These are phyloP conservation scores for Sclerotinia subarctica DNA, from an alignment of 2,329 filamentous ascomycete species.

Conservation along the genomic window DNA sequence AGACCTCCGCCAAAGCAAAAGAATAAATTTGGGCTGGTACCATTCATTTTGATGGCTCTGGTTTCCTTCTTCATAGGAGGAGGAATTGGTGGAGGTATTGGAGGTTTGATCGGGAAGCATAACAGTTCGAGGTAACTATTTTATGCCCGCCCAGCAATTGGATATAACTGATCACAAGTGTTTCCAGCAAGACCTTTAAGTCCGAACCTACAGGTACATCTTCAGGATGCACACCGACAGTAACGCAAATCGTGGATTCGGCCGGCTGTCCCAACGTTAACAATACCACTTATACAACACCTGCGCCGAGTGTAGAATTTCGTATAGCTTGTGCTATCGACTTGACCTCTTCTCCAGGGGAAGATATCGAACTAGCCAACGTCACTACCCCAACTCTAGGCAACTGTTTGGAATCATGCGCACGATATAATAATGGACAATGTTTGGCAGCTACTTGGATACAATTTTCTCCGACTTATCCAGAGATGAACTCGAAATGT, in stretches of 20 bases:
- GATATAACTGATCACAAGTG: neutral
- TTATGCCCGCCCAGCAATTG: neutral
- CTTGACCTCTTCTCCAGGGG: constrained; percentile 11
- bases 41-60: constrained; percentile 20
- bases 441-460: constrained; percentile 31
- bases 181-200: constrained; percentile 2
- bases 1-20: constrained; percentile 7
- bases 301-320: constrained; percentile 23
- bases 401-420: constrained; percentile 27
- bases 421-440: constrained; percentile 21
- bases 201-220: constrained; percentile 12
- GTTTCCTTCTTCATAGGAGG: constrained; percentile 26
- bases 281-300: constrained; percentile 24
- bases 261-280: constrained; percentile 29
- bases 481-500: constrained; percentile 27
- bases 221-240: constrained; percentile 15
- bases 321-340: constrained; percentile 25
- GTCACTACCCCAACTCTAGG: constrained; percentile 20
- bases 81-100: constrained; percentile 26
- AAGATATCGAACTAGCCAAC: constrained; percentile 28
- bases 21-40: constrained; percentile 18
- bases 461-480: constrained; percentile 25
- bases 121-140: constrained; percentile 10
- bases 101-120: constrained; percentile 15
- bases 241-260: constrained; percentile 24